These are phyloP conservation scores for Terfezia boudieri DNA, from an alignment of 495 filamentous ascomycete species.

Conservation along the genomic window DNA sequence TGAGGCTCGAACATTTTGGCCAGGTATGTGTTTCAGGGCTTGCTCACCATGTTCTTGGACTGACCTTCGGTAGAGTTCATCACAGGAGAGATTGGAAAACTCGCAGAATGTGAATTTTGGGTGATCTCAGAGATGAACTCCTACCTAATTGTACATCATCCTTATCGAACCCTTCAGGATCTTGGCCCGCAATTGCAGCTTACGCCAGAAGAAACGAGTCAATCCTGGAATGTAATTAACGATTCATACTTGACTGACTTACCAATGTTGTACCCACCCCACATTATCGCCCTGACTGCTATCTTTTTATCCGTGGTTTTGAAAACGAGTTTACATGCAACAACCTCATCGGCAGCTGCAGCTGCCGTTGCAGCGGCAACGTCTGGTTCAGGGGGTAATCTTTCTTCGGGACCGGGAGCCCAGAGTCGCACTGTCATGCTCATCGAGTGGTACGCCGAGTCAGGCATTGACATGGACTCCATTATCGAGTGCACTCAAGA, in stretches of 20 bases:
- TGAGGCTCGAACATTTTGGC: conserved; percentile 74
- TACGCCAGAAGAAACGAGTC: conserved; percentile 49
- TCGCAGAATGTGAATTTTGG: conserved; percentile 92
- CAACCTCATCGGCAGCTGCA: conserved; percentile 23
- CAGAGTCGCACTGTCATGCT: conserved; percentile 49
- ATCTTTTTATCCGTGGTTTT: conserved; percentile 70
- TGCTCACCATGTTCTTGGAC: neutral
- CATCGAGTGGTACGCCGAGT: conserved; percentile 72
- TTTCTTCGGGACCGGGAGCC: conserved; percentile 8
- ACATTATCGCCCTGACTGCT: conserved; percentile 74
- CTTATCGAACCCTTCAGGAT: conserved; percentile 69
- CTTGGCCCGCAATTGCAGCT: conserved; percentile 49
- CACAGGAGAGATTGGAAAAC: conserved; percentile 54
- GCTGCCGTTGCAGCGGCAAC: conserved; percentile 21
- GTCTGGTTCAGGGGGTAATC: conserved; percentile 13
- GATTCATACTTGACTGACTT: conserved; percentile 92
- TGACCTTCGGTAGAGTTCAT: conserved; percentile 37
- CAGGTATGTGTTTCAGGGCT: conserved; percentile 29
- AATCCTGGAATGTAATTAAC: conserved; percentile 79
- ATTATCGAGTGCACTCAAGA: conserved; percentile 90
- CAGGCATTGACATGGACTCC: conserved; percentile 73
- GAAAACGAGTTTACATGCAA: conserved; percentile 26
- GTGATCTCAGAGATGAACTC: conserved; percentile 89
- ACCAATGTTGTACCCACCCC: conserved; percentile 67
- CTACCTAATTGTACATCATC: conserved; percentile 86